Conservation (phyloP, 805 yeast genomes). For the Pichia heedii region DNA sequence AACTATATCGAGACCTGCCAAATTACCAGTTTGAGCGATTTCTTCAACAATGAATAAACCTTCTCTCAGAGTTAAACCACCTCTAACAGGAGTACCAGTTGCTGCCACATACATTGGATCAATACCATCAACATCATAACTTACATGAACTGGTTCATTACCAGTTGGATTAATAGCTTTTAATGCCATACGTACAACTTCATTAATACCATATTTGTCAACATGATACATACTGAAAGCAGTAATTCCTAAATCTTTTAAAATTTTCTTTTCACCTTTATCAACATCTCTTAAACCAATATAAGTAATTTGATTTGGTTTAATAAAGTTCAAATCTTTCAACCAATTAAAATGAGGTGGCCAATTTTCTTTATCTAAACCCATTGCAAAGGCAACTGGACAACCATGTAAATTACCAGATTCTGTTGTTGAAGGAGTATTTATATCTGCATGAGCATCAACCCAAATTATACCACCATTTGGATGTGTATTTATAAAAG, state of each 20-base stretch:
- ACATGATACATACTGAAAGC: slow-evolving; percentile 95
- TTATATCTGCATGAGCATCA: slow-evolving; percentile 97
- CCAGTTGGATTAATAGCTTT: slow-evolving; percentile 65
- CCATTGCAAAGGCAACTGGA: slow-evolving; percentile 87
- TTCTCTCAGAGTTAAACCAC: slow-evolving; percentile 90
- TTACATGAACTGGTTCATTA: slow-evolving; percentile 69
- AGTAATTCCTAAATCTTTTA: slow-evolving; percentile 61
- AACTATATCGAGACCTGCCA: slow-evolving; percentile 83
- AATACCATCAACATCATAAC: slow-evolving; percentile 94
- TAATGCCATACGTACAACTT: slow-evolving; percentile 87
- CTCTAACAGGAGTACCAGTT: slow-evolving; percentile 96
- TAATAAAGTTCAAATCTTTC: slow-evolving; percentile 41
- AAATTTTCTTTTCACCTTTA: slow-evolving; percentile 67
- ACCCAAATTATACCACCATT: slow-evolving; percentile 91
- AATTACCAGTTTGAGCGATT: slow-evolving; percentile 80
- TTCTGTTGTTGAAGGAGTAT: slow-evolving; percentile 73
- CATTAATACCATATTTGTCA: slow-evolving; percentile 86
- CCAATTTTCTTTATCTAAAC: slow-evolving; percentile 56
- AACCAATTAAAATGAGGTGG: slow-evolving; percentile 75
- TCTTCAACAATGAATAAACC: slow-evolving; percentile 90
- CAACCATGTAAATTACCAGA: slow-evolving; percentile 95
- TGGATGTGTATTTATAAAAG: slow-evolving; percentile 68
- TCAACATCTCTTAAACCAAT: slow-evolving; percentile 95
- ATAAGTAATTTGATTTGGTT: slow-evolving; percentile 69
- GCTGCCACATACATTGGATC: slow-evolving; percentile 94